Conservation (phyloP, 2,329 filamentous ascomycete species). For the Aspergillus versicolor region DNA sequence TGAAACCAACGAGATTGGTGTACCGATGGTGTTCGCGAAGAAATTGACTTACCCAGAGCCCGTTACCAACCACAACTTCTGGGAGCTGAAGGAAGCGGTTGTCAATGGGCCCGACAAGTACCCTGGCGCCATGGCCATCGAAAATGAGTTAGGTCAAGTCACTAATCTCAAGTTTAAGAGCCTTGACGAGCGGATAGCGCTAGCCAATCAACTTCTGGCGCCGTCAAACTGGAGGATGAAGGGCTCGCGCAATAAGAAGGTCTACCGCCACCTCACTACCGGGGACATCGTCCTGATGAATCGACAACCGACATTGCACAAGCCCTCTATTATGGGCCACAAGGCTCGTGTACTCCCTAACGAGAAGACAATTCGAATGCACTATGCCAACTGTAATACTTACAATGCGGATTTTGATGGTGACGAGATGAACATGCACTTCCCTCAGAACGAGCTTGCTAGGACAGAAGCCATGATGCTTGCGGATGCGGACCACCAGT, state of each 20-base stretch:
- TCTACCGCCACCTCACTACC: conserved; percentile 91
- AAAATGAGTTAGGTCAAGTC: conserved; percentile 92
- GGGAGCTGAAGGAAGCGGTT: conserved; percentile 91
- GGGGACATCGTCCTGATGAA: conserved; percentile 99
- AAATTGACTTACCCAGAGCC: conserved; percentile 97
- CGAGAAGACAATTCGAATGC: conserved; percentile 98
- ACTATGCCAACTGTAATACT: conserved; percentile 99
- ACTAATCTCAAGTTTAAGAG: conserved; percentile 85
- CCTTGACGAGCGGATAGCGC: conserved; percentile 78
- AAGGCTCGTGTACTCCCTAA: conserved; percentile 86
- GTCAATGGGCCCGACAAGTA: conserved; percentile 92
- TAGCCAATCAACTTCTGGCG: conserved; percentile 90
- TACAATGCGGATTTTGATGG: conserved; percentile 99
- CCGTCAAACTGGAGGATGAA: conserved; percentile 73
- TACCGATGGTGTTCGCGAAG: conserved; percentile 94
- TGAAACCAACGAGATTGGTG: conserved; percentile 97
- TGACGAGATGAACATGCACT: conserved; percentile 99
- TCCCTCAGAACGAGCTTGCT: conserved; percentile 94
- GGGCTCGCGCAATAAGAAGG: conserved; percentile 87
- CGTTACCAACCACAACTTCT: conserved; percentile 95
- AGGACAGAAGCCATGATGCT: conserved; percentile 89
- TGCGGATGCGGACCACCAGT: conserved; percentile 96
- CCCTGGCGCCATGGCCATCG: conserved; percentile 90
- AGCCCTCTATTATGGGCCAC: conserved; percentile 99
- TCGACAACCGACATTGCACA: conserved; percentile 94